Conservation (phyloP, 2,329 filamentous ascomycete species). For the Clonostachys solani region DNA sequence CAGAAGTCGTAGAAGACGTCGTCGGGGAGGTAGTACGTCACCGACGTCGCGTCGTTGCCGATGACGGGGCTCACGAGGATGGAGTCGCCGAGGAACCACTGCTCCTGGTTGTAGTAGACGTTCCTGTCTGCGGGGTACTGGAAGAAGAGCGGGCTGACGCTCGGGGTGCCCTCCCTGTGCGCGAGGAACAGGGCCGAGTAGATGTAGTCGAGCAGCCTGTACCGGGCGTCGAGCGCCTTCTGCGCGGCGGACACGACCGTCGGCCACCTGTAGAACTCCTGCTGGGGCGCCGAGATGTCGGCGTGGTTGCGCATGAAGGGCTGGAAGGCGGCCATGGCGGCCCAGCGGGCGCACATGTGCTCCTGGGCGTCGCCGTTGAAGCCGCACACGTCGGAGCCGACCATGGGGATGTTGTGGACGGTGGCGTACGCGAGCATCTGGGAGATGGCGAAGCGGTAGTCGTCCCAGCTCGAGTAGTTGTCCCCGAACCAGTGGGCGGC, state of each 20-base stretch:
- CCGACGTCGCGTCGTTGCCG: slow-evolving; percentile 29
- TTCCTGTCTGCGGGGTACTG: slow-evolving; percentile 48
- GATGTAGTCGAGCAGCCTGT: slow-evolving; percentile 67
- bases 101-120: slow-evolving; percentile 34
- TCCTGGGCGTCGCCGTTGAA: slow-evolving; percentile 60
- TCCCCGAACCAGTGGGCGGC: slow-evolving; percentile 55
- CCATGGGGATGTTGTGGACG: slow-evolving; percentile 63
- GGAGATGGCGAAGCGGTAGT: slow-evolving; percentile 37
- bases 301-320: slow-evolving; percentile 67
- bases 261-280: slow-evolving; percentile 66
- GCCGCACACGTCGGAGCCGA: slow-evolving; percentile 71
- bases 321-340: slow-evolving; percentile 58
- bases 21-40: slow-evolving; percentile 37
- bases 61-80: slow-evolving; percentile 39
- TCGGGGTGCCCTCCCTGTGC: slow-evolving; percentile 52
- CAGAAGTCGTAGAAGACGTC: slow-evolving; percentile 41
- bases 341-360: slow-evolving; percentile 63
- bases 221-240: slow-evolving; percentile 65
- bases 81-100: slow-evolving; percentile 38
- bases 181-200: slow-evolving; percentile 65
- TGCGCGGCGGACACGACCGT: slow-evolving; percentile 55
- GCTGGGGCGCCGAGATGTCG: slow-evolving; percentile 29
- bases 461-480: slow-evolving; percentile 49
- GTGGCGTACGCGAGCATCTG: slow-evolving; percentile 24
- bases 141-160: slow-evolving; percentile 66